Evolutionary conservation across 768 basidiomycete species (phyloP), one percentile per base, ranked within the genome.

Genomic region (Termitomyces sp.): DNA sequence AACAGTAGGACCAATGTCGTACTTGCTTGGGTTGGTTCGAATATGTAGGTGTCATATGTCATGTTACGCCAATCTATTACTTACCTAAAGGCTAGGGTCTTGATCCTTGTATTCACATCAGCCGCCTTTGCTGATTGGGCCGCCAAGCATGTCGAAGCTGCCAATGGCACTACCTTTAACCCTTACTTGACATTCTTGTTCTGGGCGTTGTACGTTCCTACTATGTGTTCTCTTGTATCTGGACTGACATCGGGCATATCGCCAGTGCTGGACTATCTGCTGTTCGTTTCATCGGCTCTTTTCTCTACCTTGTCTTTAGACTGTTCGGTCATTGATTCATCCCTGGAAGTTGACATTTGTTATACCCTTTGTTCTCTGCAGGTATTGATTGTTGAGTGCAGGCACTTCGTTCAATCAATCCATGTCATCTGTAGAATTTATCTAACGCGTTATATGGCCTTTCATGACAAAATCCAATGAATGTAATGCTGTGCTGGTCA

Each of bases 131-230:
- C 81, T 42, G 77, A 83, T 18, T 95, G 89, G 88, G 85, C 91
- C 34, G 72, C 80, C 27, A 57, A 73, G 33, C 83, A 89, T 63
- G 76, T 92, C 53, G 70, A 78, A 49, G 71, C 68, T n/a, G 70
- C 73, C 0, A 74, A 75, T 4, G 76, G 80, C 58, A 75, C 82
- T 15, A 78, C 79, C 24, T 94, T 95, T 77, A 95, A 95, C 67
- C 92, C 93, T n/a, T 95, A 95, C 72, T 80, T 92, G 51, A 84
- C 82, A 31, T 88, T 92, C 77, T 80, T 95, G 56, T 95, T 95
- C 52, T 61, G 68, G 65, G 72, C 70, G 58, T 60, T 71, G 70
- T 74, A 58, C 30, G 72, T 70, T 30, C 44, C 41, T 36, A 42
- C 58, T 11, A 15, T 48, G 4, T 47, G n/a, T 46, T 16, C 9